Conservation (phyloP, 768 basidiomycete genomes). For the Cystofilobasidium capitatum region DNA sequence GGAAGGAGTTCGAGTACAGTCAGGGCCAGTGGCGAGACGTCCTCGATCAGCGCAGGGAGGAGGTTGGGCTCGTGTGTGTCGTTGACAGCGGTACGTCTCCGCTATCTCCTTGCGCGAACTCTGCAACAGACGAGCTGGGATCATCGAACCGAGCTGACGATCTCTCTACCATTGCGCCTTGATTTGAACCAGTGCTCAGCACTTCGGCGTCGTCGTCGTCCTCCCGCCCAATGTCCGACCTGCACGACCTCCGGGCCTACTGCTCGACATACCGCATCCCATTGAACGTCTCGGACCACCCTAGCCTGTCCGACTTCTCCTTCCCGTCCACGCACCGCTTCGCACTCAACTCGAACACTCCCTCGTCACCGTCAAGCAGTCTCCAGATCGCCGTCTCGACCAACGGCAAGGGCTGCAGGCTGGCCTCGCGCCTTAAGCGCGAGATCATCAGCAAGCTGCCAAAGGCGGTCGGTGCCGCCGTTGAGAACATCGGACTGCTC, state of each 20-base stretch:
- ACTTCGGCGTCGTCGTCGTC: constrained; percentile 32
- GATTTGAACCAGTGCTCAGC: constrained; percentile 42
- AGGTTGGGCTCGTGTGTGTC: constrained; percentile 57
- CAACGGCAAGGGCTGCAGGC: constrained; percentile 80
- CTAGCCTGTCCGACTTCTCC: constrained; percentile 76
- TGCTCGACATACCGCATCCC: constrained; percentile 56
- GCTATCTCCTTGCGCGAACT: no score
- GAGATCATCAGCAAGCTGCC: constrained; percentile 72
- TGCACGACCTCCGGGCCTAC: constrained; percentile 49
- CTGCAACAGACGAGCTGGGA: background rate
- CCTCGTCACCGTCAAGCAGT: constrained; percentile 30
- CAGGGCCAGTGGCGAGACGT: background rate
- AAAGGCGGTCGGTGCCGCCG: constrained; percentile 61
- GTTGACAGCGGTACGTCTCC: constrained; percentile 51
- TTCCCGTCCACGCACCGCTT: constrained; percentile 82
- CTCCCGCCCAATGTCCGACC: constrained; percentile 48
- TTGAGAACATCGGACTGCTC: constrained; percentile 61
- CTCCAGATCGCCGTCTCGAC: constrained; percentile 69
- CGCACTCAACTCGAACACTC: constrained; percentile 39
- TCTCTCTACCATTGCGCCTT: constrained; percentile 1
- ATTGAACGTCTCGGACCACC: constrained; percentile 79
- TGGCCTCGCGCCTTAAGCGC: constrained; percentile 66
- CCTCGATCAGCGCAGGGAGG: constrained; percentile 8
- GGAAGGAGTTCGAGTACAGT: constrained; percentile 37
- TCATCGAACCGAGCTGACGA: no score